These are phyloP conservation scores for Pseudoneurospora amorphoporcata DNA, from an alignment of 495 filamentous ascomycete genomes.

Conservation along the genomic window DNA sequence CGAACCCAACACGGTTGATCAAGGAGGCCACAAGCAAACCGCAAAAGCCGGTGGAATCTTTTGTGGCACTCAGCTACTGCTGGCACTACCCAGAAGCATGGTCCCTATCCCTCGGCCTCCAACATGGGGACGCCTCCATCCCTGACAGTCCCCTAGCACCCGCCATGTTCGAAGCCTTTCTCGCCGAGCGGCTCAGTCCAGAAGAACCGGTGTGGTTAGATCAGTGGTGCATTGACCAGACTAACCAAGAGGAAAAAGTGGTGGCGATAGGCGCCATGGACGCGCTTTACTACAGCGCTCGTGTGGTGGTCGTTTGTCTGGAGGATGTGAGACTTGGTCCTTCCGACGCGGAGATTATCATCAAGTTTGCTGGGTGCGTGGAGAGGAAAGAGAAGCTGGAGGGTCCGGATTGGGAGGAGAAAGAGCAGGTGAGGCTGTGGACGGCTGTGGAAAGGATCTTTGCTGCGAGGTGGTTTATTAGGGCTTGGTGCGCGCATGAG, in stretches of 20 bases:
- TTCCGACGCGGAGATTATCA: background rate
- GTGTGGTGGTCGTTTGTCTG: background rate
- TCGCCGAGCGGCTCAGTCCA: background rate
- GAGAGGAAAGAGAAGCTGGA: background rate
- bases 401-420: background rate
- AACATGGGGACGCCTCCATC: background rate
- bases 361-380: background rate
- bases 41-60: background rate
- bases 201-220: constrained; percentile 22
- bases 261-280: constrained; percentile 12
- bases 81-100: background rate
- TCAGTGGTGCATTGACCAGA: constrained; percentile 26
- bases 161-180: constrained; percentile 16
- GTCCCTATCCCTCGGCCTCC: background rate
- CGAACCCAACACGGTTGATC: background rate
- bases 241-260: constrained; percentile 12
- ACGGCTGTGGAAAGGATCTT: background rate
- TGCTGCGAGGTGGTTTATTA: background rate
- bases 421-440: background rate
- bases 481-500: constrained; percentile 1
- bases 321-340: background rate
- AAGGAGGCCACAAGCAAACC: background rate
- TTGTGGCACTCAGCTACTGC: background rate
- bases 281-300: background rate
- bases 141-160: background rate